phyloP scores from a whole-genome alignment of 495 filamentous ascomycete genomes.

The Sabuloglossum arenarium region DNA sequence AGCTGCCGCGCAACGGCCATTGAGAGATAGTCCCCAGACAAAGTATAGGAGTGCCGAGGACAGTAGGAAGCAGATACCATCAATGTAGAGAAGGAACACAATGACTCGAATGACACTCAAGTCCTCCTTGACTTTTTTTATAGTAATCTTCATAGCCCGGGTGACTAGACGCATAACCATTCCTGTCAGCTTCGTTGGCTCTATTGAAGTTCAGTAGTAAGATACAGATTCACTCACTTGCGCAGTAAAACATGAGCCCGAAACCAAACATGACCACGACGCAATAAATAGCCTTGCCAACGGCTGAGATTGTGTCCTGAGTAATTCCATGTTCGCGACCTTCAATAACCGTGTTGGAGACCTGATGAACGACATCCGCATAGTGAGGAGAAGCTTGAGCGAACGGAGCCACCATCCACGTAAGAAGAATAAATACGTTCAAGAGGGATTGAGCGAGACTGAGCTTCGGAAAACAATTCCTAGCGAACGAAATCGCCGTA shows the following conservation, averaged over 20 bases:
- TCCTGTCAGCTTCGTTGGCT: neutral
- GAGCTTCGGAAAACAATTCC: neutral
- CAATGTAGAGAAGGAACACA: slow-evolving; percentile 3
- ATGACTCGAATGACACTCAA: slow-evolving; percentile 1
- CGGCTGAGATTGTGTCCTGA: neutral
- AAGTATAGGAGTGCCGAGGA: neutral
- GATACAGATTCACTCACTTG: neutral
- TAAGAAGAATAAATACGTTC: neutral
- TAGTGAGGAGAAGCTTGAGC: neutral
- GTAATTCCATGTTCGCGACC: too few relatives aligned
- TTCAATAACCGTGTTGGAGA: neutral
- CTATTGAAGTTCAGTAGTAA: neutral
- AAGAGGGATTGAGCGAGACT: neutral
- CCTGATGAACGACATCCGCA: neutral
- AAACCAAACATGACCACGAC: neutral
- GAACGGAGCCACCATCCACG: neutral
- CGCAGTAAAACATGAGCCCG: neutral
- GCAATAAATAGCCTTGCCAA: neutral
- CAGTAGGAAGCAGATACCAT: slow-evolving; percentile 5
- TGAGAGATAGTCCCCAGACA: neutral
- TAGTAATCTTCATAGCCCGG: neutral
- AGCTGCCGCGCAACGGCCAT: slow-evolving; percentile 9
- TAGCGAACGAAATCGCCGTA: too few relatives aligned
- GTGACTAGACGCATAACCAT: neutral
- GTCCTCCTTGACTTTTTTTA: neutral